Base-by-base conservation (phyloP, 164 flowering plant species). In the Brasenia schreberi region DNA sequence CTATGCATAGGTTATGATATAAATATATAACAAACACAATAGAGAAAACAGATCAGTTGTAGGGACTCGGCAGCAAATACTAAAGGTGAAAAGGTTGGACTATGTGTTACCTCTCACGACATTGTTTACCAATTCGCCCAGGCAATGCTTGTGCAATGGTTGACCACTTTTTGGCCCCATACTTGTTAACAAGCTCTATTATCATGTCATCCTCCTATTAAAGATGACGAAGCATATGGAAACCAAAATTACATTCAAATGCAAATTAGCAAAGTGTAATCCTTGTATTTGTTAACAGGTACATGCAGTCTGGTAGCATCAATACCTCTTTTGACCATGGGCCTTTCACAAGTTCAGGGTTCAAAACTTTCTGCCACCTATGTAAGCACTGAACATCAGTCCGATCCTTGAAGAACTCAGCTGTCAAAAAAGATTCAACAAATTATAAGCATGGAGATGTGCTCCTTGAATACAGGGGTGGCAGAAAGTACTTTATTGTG, bases 91-190 rank as follows among this genome's bases (percentile, higher is more conserved):
- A 33, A 33, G 39, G 39, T 33, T 33, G 4, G 39, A 33, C 39
- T 33, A 33, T 33, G 39, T 33, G 4, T 53, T 72, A 83, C 87
- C 87, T 79, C 73, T 83, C 87, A 39, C 87, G 76, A 27, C 87
- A 83, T 65, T 83, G 87, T 73, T 83, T 83, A 45, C 87, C 87
- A 59, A 81, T 83, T 62, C 84, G 80, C 59, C 87, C 83, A 61
- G 87, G 84, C 43, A 83, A 69, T 16, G 76, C 76, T 71, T 79
- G 77, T 17, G 87, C 84, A 27, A 83, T 78, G 39, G 78, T 73
- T 43, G 83, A 79, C 87, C 87, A 83, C 65, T 81, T 83, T 61
- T 70, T 78, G 1, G 77, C 70, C 39, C 85, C 83, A 65, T 69
- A 70, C 70, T 73, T 80, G 5, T 70, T 65, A 11, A 84, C 85